Conservation (phyloP, 352 stramenopile species). For the Globisporangium sylvaticum region DNA sequence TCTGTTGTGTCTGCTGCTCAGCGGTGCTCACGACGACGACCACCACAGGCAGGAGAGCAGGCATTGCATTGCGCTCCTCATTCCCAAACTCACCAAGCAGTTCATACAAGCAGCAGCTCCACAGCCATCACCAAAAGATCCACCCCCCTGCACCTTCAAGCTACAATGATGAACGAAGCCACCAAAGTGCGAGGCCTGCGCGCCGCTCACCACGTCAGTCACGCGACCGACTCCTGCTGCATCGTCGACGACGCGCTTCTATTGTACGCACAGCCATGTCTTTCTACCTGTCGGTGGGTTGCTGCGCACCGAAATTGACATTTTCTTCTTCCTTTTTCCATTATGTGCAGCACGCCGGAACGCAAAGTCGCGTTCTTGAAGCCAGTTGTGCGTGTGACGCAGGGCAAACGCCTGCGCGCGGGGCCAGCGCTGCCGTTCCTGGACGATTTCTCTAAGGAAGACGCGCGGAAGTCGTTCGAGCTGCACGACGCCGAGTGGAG, state of each 20-base stretch:
- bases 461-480: constrained; percentile 18
- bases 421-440: constrained; percentile 29
- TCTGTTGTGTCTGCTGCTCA: background rate
- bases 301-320: constrained; percentile 4
- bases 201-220: background rate
- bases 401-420: constrained; percentile 18
- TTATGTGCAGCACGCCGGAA: constrained; percentile 13
- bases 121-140: background rate
- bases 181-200: constrained; percentile 6
- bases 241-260: background rate
- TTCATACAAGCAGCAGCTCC: background rate
- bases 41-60: background rate
- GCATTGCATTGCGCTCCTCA: background rate
- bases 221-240: background rate
- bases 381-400: constrained; percentile 5
- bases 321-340: background rate
- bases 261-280: constrained; percentile 2
- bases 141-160: background rate
- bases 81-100: background rate
- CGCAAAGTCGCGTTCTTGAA: constrained; percentile 15
- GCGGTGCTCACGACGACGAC: constrained; percentile 5
- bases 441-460: constrained; percentile 24
- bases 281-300: background rate
- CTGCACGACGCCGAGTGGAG: constrained; percentile 11
- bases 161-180: background rate